phyloP scores from a whole-genome alignment of 805 yeast genomes.

The Zygosaccharomyces pseudorouxii region DNA sequence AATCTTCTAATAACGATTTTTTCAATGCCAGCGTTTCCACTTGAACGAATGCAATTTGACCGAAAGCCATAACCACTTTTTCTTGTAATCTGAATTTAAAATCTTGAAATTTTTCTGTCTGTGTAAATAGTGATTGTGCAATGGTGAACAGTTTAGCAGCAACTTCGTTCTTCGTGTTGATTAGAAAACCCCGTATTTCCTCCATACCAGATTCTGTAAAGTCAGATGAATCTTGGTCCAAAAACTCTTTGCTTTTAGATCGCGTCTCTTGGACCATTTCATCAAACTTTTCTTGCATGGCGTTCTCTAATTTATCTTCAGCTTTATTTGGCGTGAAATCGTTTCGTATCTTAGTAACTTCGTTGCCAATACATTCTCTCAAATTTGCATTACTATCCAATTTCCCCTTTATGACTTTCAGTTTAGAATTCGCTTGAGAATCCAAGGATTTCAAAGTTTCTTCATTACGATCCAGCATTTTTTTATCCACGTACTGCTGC shows the following conservation, averaged over 20 bases:
- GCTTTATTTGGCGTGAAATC: slow-evolving; percentile 13
- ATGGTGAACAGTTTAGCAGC: slow-evolving; percentile 24
- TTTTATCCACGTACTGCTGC: slow-evolving; percentile 16
- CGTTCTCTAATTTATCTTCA: slow-evolving; percentile 24
- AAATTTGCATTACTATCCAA: slow-evolving; percentile 16
- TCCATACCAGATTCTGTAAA: slow-evolving; percentile 10
- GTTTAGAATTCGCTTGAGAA: slow-evolving; percentile 12
- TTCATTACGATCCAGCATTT: slow-evolving; percentile 8
- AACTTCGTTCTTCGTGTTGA: slow-evolving; percentile 13
- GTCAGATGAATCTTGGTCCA: slow-evolving; percentile 18
- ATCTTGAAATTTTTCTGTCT: slow-evolving; percentile 22
- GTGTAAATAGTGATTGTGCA: slow-evolving; percentile 26
- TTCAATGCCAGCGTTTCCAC: slow-evolving; percentile 36
- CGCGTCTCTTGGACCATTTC: slow-evolving; percentile 21
- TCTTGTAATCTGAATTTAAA: slow-evolving; percentile 36
- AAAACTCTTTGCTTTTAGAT: slow-evolving; percentile 14
- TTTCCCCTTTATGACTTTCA: slow-evolving; percentile 19
- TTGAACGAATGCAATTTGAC: slow-evolving; percentile 38
- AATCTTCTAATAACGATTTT: slow-evolving; percentile 30
- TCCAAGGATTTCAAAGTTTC: slow-evolving; percentile 14
- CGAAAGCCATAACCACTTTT: slow-evolving; percentile 26
- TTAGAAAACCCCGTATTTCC: slow-evolving; percentile 6
- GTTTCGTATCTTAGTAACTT: slow-evolving; percentile 9
- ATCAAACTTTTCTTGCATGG: slow-evolving; percentile 27
- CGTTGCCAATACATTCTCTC: slow-evolving; percentile 11